These are phyloP conservation scores for Astragalus membranaceus DNA, from an alignment of 306 rosid genomes.

Conservation along the genomic window DNA sequence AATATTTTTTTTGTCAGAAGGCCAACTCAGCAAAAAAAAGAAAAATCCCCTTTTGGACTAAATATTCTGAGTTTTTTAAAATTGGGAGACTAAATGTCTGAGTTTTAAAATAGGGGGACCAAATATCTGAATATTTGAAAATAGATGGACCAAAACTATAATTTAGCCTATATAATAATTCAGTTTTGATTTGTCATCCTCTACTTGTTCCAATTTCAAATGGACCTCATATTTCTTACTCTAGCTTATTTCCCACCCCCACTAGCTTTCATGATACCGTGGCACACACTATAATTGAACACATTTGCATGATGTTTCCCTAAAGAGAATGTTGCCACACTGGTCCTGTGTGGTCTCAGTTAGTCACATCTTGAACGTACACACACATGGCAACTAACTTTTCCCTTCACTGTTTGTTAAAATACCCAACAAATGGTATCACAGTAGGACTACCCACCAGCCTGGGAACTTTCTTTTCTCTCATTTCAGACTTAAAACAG, in stretches of 20 bases:
- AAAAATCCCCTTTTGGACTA: too few species aligned
- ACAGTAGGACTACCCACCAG: slow-evolving; percentile 26
- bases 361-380: slow-evolving; percentile 65
- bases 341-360: slow-evolving; percentile 55
- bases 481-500: slow-evolving; percentile 5
- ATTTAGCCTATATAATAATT: slow-evolving; percentile 5
- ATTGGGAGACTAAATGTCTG: too few species aligned
- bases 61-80: too few species aligned
- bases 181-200: slow-evolving; percentile 5
- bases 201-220: slow-evolving; percentile 5
- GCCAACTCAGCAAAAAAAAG: too few species aligned
- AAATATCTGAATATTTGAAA: too few species aligned
- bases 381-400: slow-evolving; percentile 14
- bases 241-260: background rate
- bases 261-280: background rate
- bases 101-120: too few species aligned
- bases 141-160: too few species aligned
- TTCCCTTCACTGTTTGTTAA: slow-evolving; percentile 25
- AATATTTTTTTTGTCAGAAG: too few species aligned
- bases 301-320: slow-evolving; percentile 26
- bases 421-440: slow-evolving; percentile 21
- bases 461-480: slow-evolving; percentile 16
- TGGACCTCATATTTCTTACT: background rate
- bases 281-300: background rate
- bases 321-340: slow-evolving; percentile 46